phyloP scores from a whole-genome alignment of 1,139 yeast species.

The Hansenula lynferdii region DNA sequence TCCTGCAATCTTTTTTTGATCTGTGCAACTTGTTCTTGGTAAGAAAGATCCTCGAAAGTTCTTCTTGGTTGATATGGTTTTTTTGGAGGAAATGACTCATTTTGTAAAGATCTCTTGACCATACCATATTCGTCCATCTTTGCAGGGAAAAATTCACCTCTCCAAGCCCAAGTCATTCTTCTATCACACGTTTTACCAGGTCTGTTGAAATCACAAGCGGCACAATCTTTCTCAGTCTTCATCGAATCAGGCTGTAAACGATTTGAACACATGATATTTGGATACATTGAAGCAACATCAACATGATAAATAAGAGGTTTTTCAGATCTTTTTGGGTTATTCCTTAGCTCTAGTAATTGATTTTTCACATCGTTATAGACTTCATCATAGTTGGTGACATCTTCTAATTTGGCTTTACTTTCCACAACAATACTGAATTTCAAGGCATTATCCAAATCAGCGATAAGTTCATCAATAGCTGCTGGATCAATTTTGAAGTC shows the following conservation, averaged over 20 bases:
- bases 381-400: slow-evolving; percentile 77
- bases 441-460: slow-evolving; percentile 70
- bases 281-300: slow-evolving; percentile 99
- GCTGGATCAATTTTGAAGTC: slow-evolving; percentile 76
- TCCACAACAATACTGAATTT: slow-evolving; percentile 85
- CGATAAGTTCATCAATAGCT: slow-evolving; percentile 75
- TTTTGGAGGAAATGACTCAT: slow-evolving; percentile 69
- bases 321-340: slow-evolving; percentile 64
- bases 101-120: slow-evolving; percentile 80
- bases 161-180: slow-evolving; percentile 94
- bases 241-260: slow-evolving; percentile 97
- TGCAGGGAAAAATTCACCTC: slow-evolving; percentile 94
- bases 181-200: slow-evolving; percentile 95
- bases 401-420: slow-evolving; percentile 63
- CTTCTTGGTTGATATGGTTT: slow-evolving; percentile 52
- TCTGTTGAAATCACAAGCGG: slow-evolving; percentile 93
- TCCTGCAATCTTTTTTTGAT: slow-evolving; percentile 80
- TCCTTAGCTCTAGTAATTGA: slow-evolving; percentile 52
- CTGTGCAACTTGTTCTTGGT: slow-evolving; percentile 71
- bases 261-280: slow-evolving; percentile 97
- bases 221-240: slow-evolving; percentile 94
- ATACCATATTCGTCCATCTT: slow-evolving; percentile 87
- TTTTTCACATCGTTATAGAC: slow-evolving; percentile 53
- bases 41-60: slow-evolving; percentile 69
- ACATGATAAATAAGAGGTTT: slow-evolving; percentile 91